A percentile compares a stretch with the other conserved stretches of the same genome.
phyloP scores from a whole-genome alignment of 441 rosid species.

The Melastoma candidum region DNA sequence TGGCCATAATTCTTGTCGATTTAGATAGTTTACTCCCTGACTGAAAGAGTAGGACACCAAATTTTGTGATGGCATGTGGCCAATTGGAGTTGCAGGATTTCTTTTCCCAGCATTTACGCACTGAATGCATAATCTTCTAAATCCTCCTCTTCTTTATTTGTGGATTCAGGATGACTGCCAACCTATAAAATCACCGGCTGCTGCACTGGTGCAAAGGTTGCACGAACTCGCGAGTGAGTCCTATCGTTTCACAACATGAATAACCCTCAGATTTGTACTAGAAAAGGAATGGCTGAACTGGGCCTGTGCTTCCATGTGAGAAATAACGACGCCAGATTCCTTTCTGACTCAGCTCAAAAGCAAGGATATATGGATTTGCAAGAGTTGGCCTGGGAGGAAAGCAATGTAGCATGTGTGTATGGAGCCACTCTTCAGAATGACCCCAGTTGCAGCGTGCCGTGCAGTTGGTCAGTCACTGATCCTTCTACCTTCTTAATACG shows the following conservation, averaged over 20 bases:
- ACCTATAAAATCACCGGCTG: conserved; percentile 47
- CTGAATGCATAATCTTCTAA: no score
- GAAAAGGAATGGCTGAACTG: conserved; percentile 8
- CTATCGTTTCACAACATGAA: background rate
- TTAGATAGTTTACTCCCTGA: no score
- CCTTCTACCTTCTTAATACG: conserved; percentile 76
- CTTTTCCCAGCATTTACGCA: no score
- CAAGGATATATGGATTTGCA: conserved; percentile 64
- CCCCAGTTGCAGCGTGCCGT: conserved; percentile 34
- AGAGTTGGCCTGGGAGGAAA: conserved; percentile 34
- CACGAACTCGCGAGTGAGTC: conserved; percentile 64
- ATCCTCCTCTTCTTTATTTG: conserved; percentile 8
- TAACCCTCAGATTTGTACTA: background rate
- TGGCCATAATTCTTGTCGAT: no score
- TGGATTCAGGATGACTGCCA: conserved; percentile 30
- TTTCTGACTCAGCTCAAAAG: conserved; percentile 47
- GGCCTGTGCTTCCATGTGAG: background rate
- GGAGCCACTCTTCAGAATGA: conserved; percentile 75
- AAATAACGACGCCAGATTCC: conserved; percentile 3
- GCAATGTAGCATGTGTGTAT: conserved; percentile 25
- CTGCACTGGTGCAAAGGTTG: conserved; percentile 61
- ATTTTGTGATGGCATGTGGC: no score
- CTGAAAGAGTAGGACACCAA: no score
- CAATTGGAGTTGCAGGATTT: no score
- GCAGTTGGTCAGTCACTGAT: conserved; percentile 66